Evolutionary conservation across 495 filamentous ascomycete species (phyloP).

Genomic region (Astrocystis sublimbata): DNA sequence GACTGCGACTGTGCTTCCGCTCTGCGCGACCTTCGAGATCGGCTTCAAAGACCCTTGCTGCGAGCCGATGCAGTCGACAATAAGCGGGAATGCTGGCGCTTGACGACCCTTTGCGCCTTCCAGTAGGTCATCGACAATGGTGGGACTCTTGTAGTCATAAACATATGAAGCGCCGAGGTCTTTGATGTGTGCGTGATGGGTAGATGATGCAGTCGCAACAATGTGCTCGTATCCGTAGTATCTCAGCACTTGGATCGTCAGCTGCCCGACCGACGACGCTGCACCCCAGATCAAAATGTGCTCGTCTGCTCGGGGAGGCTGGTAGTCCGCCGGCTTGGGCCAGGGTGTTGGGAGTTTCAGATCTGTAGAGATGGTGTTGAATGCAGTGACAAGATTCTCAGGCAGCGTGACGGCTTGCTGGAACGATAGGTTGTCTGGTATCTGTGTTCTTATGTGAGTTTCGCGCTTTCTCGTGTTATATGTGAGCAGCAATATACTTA

Average conservation of each 20-base stretch:
- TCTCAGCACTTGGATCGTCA: constrained; percentile 49
- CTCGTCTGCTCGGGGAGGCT: constrained; percentile 28
- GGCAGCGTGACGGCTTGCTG: constrained; percentile 52
- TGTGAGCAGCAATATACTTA: constrained; percentile 6
- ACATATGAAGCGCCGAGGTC: constrained; percentile 42
- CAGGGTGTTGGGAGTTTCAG: constrained; percentile 49
- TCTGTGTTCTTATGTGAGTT: constrained; percentile 13
- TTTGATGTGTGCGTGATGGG: constrained; percentile 44
- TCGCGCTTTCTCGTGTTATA: neutral
- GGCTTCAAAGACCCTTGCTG: constrained; percentile 41
- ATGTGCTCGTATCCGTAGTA: constrained; percentile 52
- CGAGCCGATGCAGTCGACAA: constrained; percentile 58
- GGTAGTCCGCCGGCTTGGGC: constrained; percentile 40
- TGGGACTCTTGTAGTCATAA: constrained; percentile 49
- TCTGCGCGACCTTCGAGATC: constrained; percentile 45
- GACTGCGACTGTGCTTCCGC: constrained; percentile 49
- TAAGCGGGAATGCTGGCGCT: constrained; percentile 36
- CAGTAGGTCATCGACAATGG: constrained; percentile 40
- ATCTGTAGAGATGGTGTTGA: constrained; percentile 47
- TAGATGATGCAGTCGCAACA: constrained; percentile 47
- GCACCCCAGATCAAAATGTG: constrained; percentile 58
- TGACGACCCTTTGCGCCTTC: constrained; percentile 18
- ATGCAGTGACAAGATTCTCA: constrained; percentile 55
- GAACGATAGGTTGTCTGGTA: constrained; percentile 39
- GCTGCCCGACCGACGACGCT: constrained; percentile 52